phyloP scores from a whole-genome alignment of 2,329 filamentous ascomycete genomes.

The Fusarium dlaminii region DNA sequence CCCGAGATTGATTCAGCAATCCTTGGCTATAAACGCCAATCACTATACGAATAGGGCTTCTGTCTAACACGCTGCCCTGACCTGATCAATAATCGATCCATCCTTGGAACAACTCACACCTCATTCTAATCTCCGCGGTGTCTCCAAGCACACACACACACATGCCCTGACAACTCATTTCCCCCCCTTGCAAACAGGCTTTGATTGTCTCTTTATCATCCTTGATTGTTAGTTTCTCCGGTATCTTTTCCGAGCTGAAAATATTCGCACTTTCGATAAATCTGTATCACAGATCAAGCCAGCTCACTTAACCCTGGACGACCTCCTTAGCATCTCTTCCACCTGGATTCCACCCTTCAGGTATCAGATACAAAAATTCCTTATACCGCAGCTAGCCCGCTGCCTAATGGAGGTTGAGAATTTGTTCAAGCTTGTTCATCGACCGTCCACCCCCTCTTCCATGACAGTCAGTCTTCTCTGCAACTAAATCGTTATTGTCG shows the following conservation, averaged over 20 bases:
- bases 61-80: conserved; percentile 26
- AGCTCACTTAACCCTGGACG: background rate
- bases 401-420: background rate
- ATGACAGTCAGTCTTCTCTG: background rate
- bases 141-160: background rate
- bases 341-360: background rate
- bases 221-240: background rate
- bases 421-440: background rate
- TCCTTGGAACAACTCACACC: background rate
- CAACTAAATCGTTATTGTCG: background rate
- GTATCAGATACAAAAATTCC: background rate
- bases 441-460: background rate
- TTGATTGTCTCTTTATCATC: background rate
- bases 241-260: background rate
- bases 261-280: background rate
- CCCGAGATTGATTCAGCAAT: background rate
- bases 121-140: background rate
- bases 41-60: background rate
- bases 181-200: background rate
- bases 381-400: background rate
- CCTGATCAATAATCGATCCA: conserved; percentile 19
- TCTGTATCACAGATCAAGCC: background rate
- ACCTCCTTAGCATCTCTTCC: background rate
- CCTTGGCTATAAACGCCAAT: background rate
- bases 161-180: background rate